These are phyloP conservation scores for Purshia tridentata DNA, from an alignment of 306 rosid species.

Conservation along the genomic window DNA sequence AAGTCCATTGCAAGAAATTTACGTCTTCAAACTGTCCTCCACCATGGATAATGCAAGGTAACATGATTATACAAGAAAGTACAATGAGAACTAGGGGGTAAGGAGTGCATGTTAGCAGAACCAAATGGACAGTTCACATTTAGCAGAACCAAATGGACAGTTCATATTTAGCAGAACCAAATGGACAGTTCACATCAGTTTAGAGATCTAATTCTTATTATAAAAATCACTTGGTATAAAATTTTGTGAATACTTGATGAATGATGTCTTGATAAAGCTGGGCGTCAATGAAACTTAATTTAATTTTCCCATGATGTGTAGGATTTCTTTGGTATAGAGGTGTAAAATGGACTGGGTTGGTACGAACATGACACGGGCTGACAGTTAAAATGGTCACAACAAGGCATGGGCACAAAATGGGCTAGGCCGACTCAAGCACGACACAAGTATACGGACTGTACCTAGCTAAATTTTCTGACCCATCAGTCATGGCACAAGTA, in stretches of 20 bases:
- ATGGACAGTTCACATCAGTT: not conserved
- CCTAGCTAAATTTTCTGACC: no score
- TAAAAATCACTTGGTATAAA: not conserved
- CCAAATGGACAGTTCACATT: no score
- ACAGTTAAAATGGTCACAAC: no score
- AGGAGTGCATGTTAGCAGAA: conserved; percentile 5
- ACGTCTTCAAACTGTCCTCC: not conserved
- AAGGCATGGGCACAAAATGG: no score
- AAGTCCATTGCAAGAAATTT: not conserved
- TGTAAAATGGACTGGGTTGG: no score
- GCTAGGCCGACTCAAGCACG: no score
- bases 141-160: not conserved
- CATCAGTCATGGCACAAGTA: no score
- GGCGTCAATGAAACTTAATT: not conserved
- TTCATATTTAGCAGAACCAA: conserved; percentile 1
- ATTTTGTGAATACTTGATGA: not conserved
- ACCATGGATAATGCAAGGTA: not conserved
- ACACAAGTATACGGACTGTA: no score
- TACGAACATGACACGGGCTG: no score
- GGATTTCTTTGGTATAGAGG: not conserved
- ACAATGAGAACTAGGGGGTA: not conserved
- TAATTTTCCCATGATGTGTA: not conserved
- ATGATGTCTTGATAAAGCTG: not conserved
- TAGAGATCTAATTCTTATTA: not conserved
- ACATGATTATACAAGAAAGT: not conserved